phyloP scores from a whole-genome alignment of 2,329 filamentous ascomycete genomes.

The Nemania sp. region DNA sequence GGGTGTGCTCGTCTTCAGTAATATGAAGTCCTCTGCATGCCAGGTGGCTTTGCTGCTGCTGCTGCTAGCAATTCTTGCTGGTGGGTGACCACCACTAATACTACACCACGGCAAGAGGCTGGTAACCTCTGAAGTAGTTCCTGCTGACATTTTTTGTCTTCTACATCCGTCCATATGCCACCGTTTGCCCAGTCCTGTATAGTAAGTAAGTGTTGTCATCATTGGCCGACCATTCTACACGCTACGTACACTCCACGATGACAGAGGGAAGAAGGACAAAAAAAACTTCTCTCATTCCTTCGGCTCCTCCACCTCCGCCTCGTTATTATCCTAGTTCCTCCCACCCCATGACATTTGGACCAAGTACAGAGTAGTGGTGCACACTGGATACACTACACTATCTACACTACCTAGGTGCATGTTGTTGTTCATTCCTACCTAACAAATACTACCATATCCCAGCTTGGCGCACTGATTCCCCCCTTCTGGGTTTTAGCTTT shows the following conservation, averaged over 20 bases:
- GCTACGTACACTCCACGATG: conserved; percentile 1
- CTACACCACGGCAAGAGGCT: too few relatives aligned
- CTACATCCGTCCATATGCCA: background rate
- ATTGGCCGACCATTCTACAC: background rate
- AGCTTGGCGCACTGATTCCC: background rate
- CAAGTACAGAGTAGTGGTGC: too few relatives aligned
- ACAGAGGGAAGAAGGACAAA: conserved; percentile 18
- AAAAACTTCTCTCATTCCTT: conserved; percentile 24
- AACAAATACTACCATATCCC: conserved; percentile 8
- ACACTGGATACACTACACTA: too few relatives aligned
- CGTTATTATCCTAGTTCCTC: conserved; percentile 20
- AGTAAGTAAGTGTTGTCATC: conserved; percentile 4
- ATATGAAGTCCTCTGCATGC: too few relatives aligned
- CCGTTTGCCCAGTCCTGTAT: background rate
- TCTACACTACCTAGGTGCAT: conserved; percentile 1
- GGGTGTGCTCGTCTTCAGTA: too few relatives aligned
- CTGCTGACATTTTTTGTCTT: too few relatives aligned
- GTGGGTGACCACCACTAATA: too few relatives aligned
- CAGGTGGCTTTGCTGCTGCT: too few relatives aligned
- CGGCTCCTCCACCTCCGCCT: conserved; percentile 35
- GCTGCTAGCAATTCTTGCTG: too few relatives aligned
- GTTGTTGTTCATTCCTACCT: conserved; percentile 6
- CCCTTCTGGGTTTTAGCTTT: too few relatives aligned
- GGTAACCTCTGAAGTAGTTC: too few relatives aligned
- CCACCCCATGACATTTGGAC: conserved; percentile 13